A percentile compares a stretch with the other conserved stretches of the same genome.
These are phyloP conservation scores for Tuber umbilicatum DNA, from an alignment of 495 filamentous ascomycete species.

Conservation along the genomic window DNA sequence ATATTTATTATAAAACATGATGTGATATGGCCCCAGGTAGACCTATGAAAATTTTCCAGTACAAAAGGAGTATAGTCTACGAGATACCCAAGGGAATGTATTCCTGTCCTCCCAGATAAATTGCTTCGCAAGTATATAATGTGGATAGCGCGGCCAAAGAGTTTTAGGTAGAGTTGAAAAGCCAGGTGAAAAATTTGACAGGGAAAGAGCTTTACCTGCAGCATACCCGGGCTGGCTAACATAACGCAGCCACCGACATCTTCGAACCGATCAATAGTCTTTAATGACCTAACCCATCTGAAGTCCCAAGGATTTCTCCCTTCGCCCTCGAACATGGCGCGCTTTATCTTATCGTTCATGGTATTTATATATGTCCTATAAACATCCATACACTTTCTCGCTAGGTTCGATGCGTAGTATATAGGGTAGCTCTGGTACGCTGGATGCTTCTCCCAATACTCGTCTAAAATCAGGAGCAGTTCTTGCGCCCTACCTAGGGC, in stretches of 20 bases:
- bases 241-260: slow-evolving; percentile 95
- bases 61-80: background rate
- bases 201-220: slow-evolving; percentile 46
- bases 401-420: slow-evolving; percentile 91
- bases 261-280: slow-evolving; percentile 88
- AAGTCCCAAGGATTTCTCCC: slow-evolving; percentile 95
- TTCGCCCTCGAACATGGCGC: slow-evolving; percentile 73
- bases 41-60: background rate
- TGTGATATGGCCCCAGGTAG: background rate
- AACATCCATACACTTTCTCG: slow-evolving; percentile 94
- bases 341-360: slow-evolving; percentile 98
- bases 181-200: background rate
- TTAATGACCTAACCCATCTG: slow-evolving; percentile 78
- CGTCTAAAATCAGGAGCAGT: slow-evolving; percentile 85
- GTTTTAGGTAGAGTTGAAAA: background rate
- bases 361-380: slow-evolving; percentile 95
- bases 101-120: background rate
- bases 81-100: background rate
- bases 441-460: slow-evolving; percentile 84
- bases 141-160: background rate
- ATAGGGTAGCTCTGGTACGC: slow-evolving; percentile 87
- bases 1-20: slow-evolving; percentile 38
- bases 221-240: slow-evolving; percentile 94
- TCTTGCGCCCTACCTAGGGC: slow-evolving; percentile 91
- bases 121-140: background rate